Percentiles rank a stretch among this genome's conserved stretches.
These are phyloP conservation scores for Medicago truncatula DNA, from an alignment of 306 rosid species.

Conservation along the genomic window DNA sequence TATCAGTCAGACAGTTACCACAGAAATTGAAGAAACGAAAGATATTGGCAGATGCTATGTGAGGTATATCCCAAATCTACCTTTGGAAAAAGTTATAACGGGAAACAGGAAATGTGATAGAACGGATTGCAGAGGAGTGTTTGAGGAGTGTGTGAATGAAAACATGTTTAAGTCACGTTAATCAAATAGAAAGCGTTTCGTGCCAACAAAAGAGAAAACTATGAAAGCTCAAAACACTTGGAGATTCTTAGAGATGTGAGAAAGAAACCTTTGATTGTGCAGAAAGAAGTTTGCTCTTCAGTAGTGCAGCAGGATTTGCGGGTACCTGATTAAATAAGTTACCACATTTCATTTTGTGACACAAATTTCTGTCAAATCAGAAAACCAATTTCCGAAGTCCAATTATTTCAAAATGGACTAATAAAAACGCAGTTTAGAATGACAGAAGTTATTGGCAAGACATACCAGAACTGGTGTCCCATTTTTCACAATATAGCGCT, in stretches of 20 bases:
- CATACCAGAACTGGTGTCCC: slow-evolving; percentile 87
- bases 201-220: slow-evolving; percentile 24
- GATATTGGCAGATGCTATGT: background rate
- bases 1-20: background rate
- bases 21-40: background rate
- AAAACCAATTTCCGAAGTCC: slow-evolving; percentile 29
- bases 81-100: slow-evolving; percentile 14
- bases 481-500: slow-evolving; percentile 84
- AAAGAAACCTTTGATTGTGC: slow-evolving; percentile 81
- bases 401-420: slow-evolving; percentile 26
- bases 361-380: slow-evolving; percentile 27
- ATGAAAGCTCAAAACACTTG: slow-evolving; percentile 8
- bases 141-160: background rate
- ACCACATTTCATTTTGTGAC: slow-evolving; percentile 24
- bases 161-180: background rate
- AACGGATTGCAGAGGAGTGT: background rate
- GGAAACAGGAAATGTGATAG: background rate
- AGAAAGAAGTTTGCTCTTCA: slow-evolving; percentile 82
- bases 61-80: slow-evolving; percentile 23
- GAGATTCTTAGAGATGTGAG: slow-evolving; percentile 32
- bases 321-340: slow-evolving; percentile 65
- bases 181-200: slow-evolving; percentile 30
- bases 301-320: slow-evolving; percentile 71
- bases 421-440: slow-evolving; percentile 25
- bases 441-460: slow-evolving; percentile 34